Evolutionary conservation across 495 filamentous ascomycete genomes (phyloP), one percentile per base, ranked within the genome.

Genomic region (Aspergillus avenaceus): DNA sequence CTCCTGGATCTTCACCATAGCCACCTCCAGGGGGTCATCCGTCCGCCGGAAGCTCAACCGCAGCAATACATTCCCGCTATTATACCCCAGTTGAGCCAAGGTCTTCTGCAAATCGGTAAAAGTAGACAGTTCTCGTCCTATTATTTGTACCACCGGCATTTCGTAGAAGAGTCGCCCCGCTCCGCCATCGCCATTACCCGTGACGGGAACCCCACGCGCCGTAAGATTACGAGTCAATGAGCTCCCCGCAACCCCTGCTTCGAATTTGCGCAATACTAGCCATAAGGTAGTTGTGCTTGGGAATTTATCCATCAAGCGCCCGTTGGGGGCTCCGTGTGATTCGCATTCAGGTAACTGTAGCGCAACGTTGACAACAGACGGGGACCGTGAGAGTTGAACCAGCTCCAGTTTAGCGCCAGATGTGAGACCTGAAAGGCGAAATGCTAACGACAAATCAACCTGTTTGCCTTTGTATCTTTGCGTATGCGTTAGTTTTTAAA

Each of bases 381-480:
- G 86, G 0, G 89, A 90, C 41, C 82, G 85, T 24, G 90, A 92
- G 45, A 82, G 78, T 52, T 85, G 81, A n/a, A 96, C 84, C 40
- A 97, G 86, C 56, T 98, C 91, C 18, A 98, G 79, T 56, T 95
- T 96, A 22, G 93, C 91, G 24, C 93, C 93, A 13, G 89, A 80
- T 5, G 76, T 75, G 9, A 98, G 83, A 46, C 91, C 91, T 1
- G 91, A 88, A 26, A 92, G 85, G n/a, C 92, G 86, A 65, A 88
- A 86, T 27, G 85, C 83, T 14, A 86, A 79, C 11, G 90, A 91
- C 8, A 97, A 77, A 61, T 97, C 90, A 11, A 98, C 67, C 24
- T 82, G 75, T 61, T 91, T 95, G 57, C 87, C 84, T 62, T 88
- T 91, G 57, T 91, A 75, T 57, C 87, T 90, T 52, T 14, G 36